Base-by-base conservation (phyloP, 225 moss, liverwort and hornwort genomes). In the Asterella californica region DNA sequence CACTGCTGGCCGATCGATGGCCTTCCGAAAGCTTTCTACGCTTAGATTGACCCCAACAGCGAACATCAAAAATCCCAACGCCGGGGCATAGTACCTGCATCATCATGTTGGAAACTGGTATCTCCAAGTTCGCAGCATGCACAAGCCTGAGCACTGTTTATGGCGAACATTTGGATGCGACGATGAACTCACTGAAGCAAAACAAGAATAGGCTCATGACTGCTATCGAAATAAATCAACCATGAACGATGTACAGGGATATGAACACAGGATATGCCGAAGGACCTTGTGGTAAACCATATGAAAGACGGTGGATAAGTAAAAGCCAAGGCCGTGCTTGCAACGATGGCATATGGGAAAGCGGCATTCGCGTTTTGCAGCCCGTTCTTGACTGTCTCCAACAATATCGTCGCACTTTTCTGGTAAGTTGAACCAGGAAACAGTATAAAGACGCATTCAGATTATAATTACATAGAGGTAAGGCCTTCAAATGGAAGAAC, bases 1-100 rank as follows among this genome's bases (percentile, higher is more conserved):
- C 15, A 93, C 87, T 42, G 85, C 87, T 57, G 93, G 93, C 50
- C 92, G 91, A 72, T 93, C 87, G 19, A 97, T 62, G 2, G 90
- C 92, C 25, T 93, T 88, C 70, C 85, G 88, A 78, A 97, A 97
- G 72, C 93, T 87, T 68, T 88, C 83, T 48, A 90, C 78, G 84
- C 90, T 97, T 73, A 97, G 83, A 83, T 94, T 97, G 19, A 97
- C 88, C 15, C 96, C 96, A 55, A 97, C 96, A 17, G 94, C 91
- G 84, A 97, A 97, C 93, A 93, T 97, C 57, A 97, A 81, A 75
- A 94, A 94, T 0, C 96, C 94, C 59, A 97, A 84, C 18, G 93
- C 93, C 52, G 94, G 94, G 8, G 94, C 91, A 88, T 91, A 97
- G 69, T 91, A 97, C 88, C 96, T 97, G 88, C 79, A 36, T 24